Conservation (phyloP, 2,329 filamentous ascomycete genomes). For the Fusarium newnesense region DNA sequence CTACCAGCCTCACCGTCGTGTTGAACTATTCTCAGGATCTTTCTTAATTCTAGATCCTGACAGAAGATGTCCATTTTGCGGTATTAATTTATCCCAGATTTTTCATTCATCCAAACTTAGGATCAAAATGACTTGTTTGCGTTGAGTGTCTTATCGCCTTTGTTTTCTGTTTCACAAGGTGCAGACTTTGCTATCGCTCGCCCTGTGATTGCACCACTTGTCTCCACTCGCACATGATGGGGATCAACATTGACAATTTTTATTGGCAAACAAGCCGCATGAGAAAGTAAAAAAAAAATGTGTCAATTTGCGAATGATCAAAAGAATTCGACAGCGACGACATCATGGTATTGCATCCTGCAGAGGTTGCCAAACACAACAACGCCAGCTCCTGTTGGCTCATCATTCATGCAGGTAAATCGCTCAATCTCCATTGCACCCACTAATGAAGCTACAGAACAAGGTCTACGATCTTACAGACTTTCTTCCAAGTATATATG, state of each 20-base stretch:
- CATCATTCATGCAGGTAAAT: slow-evolving; percentile 19
- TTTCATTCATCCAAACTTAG: fast-evolving
- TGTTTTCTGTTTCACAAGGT: not conserved
- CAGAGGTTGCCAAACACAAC: slow-evolving; percentile 18
- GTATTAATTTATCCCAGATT: not conserved
- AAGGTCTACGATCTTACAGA: slow-evolving; percentile 30
- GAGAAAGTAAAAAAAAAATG: not conserved
- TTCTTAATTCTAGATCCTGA: not conserved
- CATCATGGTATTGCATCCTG: slow-evolving; percentile 7
- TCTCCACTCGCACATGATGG: slow-evolving; percentile 7
- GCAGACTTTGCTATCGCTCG: not conserved
- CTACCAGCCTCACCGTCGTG: fast-evolving
- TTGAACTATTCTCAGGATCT: not conserved
- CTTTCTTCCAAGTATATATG: slow-evolving; percentile 5
- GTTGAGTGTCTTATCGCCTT: no score
- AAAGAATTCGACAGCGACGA: not conserved
- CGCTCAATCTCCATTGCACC: fast-evolving
- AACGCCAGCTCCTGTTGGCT: slow-evolving; percentile 23
- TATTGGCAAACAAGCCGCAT: no score
- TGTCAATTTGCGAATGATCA: not conserved
- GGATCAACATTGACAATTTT: not conserved
- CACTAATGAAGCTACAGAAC: not conserved
- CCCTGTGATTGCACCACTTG: not conserved
- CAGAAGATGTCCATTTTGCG: fast-evolving
- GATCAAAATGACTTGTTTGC: no score